These are phyloP conservation scores for Tausonia pullulans DNA, from an alignment of 1,284 basidiomycete species.

Conservation along the genomic window DNA sequence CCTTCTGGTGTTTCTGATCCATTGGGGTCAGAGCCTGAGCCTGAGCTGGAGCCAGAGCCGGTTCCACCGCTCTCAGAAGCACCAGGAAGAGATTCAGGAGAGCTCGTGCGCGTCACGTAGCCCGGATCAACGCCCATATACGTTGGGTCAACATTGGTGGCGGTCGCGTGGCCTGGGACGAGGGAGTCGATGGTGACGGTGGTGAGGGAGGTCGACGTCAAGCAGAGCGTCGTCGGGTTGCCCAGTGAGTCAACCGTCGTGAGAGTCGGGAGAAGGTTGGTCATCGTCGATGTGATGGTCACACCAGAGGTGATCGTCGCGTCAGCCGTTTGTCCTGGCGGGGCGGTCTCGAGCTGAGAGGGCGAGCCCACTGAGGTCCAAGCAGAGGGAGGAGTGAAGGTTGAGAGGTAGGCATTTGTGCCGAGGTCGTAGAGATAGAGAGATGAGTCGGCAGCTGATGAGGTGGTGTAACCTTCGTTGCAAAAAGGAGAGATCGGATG, in stretches of 20 bases:
- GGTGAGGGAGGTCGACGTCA: not conserved
- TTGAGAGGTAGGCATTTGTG: constrained; percentile 11
- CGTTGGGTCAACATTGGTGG: not conserved
- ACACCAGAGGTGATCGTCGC: not conserved
- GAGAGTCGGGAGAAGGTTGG: not conserved
- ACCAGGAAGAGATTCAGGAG: not conserved
- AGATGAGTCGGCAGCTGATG: constrained; percentile 8
- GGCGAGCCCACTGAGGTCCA: not conserved
- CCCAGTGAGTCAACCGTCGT: not conserved
- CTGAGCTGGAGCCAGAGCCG: not conserved
- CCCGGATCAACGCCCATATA: not conserved
- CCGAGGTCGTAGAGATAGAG: constrained; percentile 16
- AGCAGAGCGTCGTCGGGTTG: not conserved
- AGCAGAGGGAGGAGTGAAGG: constrained; percentile 8
- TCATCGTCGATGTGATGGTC: not conserved
- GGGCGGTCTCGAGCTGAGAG: not conserved
- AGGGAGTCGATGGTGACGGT: not conserved
- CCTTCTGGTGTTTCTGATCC: not conserved
- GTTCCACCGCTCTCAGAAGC: not conserved
- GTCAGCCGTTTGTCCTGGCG: not conserved
- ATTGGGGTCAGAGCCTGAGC: constrained; percentile 4
- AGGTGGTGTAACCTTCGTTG: constrained; percentile 10
- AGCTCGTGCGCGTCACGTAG: not conserved
- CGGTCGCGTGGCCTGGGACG: not conserved
- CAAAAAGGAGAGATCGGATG: not conserved